Base-by-base conservation (phyloP, 495 filamentous ascomycete genomes). In the Annulohypoxylon moriforme region DNA sequence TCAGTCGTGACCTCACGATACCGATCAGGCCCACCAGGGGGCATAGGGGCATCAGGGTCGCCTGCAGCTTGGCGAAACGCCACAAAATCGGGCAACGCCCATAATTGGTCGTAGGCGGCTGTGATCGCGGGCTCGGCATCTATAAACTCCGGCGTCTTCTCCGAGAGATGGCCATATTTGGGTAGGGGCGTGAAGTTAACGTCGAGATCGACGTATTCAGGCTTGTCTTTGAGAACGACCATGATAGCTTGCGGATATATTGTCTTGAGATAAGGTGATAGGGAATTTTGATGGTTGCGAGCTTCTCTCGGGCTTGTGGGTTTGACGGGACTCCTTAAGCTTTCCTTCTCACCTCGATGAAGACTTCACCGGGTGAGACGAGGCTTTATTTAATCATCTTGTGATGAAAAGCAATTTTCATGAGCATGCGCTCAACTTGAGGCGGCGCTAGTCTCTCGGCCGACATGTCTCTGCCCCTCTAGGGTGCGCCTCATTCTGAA, bases 121-220 rank as follows among this genome's bases (percentile, higher is more conserved):
- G 29, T 44, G 27, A 77, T 60, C 25, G 57, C 57, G 10, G 53
- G 29, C 16, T 75, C 73, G 13, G 29, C 65, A 10, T 42, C 73
- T 14, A 61, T 9, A 13, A 69, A 69, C 22, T 72, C 73, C 14
- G 69, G 65, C 1, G 60, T 72, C 29, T 69, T 75, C 55, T 72
- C 63, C 1, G 71, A 74, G 24, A 77, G 67, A 46, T 77, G 75
- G 20, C 65, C 68, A 38, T 77, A 57, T 25, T 77, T 72, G 5
- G 74, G 74, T 42, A 71, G 49, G 13, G 72, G 75, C 49, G 64
- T 72, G 67, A 74, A 75, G 62, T 72, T 29, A 25, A 67, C 29
- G 14, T 69, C 65, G 29, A 67, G 14, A 38, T 69, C 59, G 52
- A 69, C 55, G 67, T 73, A 73, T 56, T 73, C 31, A 52, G 75